Evolutionary conservation across 257 asterid genomes (phyloP), one percentile per base, ranked within the genome.

Genomic region (Misopates orontium): DNA sequence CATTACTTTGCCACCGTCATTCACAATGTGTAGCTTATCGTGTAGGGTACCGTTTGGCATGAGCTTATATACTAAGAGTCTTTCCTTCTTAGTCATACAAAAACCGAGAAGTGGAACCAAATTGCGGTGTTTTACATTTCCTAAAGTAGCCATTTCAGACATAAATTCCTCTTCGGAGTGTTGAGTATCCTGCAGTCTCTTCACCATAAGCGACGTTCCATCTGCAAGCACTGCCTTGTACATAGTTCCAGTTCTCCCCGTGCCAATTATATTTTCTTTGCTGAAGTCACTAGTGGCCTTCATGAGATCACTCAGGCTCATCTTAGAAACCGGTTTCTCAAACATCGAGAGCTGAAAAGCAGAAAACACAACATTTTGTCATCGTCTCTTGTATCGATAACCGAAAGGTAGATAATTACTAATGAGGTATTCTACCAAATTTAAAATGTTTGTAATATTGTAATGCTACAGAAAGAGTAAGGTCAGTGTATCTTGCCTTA

Each of bases 221-320:
- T 87, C 92, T 55, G 71, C 85, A 32, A 87, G 83, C 0, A 76
- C 71, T 17, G 89, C 95, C 71, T 74, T 84, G 89, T 84, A 87
- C 65, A 74, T 69, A 11, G 89, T 79, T 56, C 92, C 92, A 12
- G 95, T 81, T 79, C 95, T 76, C 60, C 87, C 95, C 0, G 84
- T 32, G 70, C 82, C 89, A 7, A 87, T 66, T 41, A 87, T 84
- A 36, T 87, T 87, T 68, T 72, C 82, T 32, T 84, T 84, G 80
- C 83, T 77, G 81, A 87, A 87, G 77, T 78, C 78, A 21, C 77
- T 63, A 2, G 95, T 87, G 22, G 87, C 89, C 80, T 84, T 85
- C 95, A 87, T 84, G 75, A 87, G 89, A 74, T 87, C 89, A 39
- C 75, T 73, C 28, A 87, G 52, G 81, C 75, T 87, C 89, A 87